Conservation (phyloP, 164 flowering plant species). For the Taxillus chinensis region DNA sequence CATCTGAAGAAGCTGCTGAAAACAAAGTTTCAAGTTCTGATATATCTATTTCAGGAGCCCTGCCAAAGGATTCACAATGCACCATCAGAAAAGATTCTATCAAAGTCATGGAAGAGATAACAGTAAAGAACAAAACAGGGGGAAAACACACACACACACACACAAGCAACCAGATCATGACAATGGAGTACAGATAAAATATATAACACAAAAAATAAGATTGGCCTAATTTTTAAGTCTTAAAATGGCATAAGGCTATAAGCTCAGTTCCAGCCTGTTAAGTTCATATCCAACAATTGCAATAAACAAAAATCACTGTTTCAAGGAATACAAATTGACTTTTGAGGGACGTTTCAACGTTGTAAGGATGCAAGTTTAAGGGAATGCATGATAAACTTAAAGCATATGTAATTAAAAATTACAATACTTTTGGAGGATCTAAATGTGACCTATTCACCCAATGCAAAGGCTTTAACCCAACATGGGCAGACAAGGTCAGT, state of each 20-base stretch:
- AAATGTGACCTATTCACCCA: too few relatives aligned
- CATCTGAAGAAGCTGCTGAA: constrained; percentile 61
- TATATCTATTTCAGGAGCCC: constrained; percentile 95
- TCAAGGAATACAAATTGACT: not conserved
- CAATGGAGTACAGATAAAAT: too few relatives aligned
- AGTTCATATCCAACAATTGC: not conserved
- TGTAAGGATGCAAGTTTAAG: not conserved
- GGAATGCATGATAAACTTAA: not conserved
- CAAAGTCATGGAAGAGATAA: not conserved
- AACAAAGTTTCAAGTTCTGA: constrained; percentile 89
- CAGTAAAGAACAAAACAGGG: not conserved
- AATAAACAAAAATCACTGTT: not conserved
- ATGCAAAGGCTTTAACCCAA: too few relatives aligned
- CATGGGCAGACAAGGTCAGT: too few relatives aligned
- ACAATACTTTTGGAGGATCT: too few relatives aligned
- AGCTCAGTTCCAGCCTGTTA: too few relatives aligned
- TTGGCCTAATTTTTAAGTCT: too few relatives aligned
- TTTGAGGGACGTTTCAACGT: not conserved
- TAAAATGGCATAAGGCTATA: too few relatives aligned
- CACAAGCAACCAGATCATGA: not conserved
- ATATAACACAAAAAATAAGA: too few relatives aligned
- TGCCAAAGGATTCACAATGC: constrained; percentile 17
- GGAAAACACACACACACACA: not conserved
- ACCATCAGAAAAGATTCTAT: constrained; percentile 9
- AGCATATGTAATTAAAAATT: not conserved